Percentiles rank a stretch among this genome's conserved stretches.
phyloP scores from a whole-genome alignment of 495 filamentous ascomycete genomes.

The Bathelium albidoporum region DNA sequence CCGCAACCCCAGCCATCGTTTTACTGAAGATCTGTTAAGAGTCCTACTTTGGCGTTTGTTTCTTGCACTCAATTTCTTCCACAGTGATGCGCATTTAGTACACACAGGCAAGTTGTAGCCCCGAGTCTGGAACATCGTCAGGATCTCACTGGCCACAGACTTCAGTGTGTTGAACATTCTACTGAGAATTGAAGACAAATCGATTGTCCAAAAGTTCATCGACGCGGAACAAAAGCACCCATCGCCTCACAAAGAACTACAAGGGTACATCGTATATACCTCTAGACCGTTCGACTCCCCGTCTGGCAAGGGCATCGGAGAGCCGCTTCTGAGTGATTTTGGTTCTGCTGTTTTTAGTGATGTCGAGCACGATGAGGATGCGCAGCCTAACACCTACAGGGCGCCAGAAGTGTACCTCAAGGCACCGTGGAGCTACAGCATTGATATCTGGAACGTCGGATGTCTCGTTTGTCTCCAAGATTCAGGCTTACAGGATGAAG shows the following conservation, averaged over 20 bases:
- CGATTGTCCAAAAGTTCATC: slow-evolving; percentile 35
- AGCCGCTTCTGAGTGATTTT: slow-evolving; percentile 7
- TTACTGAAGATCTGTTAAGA: not conserved
- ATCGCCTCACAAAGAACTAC: slow-evolving; percentile 34
- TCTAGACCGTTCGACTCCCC: not conserved
- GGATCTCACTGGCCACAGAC: slow-evolving; percentile 25
- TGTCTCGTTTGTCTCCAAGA: slow-evolving; percentile 22
- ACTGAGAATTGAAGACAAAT: slow-evolving; percentile 36
- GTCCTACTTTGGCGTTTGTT: slow-evolving; percentile 1
- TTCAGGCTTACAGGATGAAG: too few relatives aligned
- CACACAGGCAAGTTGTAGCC: slow-evolving; percentile 8
- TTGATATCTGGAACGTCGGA: slow-evolving; percentile 17
- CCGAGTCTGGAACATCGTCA: not conserved
- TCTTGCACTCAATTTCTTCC: slow-evolving; percentile 12
- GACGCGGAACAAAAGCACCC: slow-evolving; percentile 30
- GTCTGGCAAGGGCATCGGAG: slow-evolving; percentile 23
- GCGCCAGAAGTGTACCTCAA: slow-evolving; percentile 20
- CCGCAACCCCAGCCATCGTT: slow-evolving; percentile 3
- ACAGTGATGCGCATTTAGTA: slow-evolving; percentile 6
- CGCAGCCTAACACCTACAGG: slow-evolving; percentile 6
- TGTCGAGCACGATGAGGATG: not conserved
- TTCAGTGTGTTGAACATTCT: slow-evolving; percentile 41
- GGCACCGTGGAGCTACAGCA: slow-evolving; percentile 11
- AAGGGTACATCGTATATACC: slow-evolving; percentile 15
- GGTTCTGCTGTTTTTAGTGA: slow-evolving; percentile 1